Evolutionary conservation across 2,329 filamentous ascomycete species (phyloP), one percentile per base, ranked within the genome.

Genomic region (Immersiporthe knoxdaviesiana): DNA sequence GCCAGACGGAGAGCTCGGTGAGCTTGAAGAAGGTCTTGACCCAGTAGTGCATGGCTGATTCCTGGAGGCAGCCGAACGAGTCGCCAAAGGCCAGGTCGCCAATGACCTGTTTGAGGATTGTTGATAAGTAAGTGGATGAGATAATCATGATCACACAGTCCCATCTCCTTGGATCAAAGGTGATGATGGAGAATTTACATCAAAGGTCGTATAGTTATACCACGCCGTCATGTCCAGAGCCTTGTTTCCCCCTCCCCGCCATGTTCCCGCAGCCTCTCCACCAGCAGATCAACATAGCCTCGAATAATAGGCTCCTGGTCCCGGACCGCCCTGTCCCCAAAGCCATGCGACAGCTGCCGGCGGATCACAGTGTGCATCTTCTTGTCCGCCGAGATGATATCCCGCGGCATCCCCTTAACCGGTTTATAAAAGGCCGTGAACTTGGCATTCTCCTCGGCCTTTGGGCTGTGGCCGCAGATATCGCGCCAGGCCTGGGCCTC

Each of bases 401-500:
- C 30, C 27, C 63, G 66, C 4, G 73, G 69, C 1, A 72, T 68
- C 2, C 75, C 72, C 1, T 14, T 35, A 70, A 10, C 74, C 37
- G 41, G 67, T n/a, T 41, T 69, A 14, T 71, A 69, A 16, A 72
- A 73, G 0, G 39, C 21, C 21, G 35, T 44, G 24, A 60, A 69
- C 62, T 76, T 74, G 52, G 68, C 65, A 3, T 70, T 47, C 65
- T 72, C 68, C 24, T 73, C 72, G 0, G 63, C 68, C 2, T 63
- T 7, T 70, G 70, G 52, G n/a, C 63, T 64, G 52, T 76, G 74
- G 41, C 72, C 74, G 69, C 74, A 79, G 2, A 79, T 75, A 47
- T 78, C 74, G 1, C 71, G 71, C 78, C 82, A 85, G 0, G 76
- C 75, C 6, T 75, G 68, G 1, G 75, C 72, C 54, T 73, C 63